A percentile compares a stretch with the other conserved stretches of the same genome.
Conservation (phyloP, 129 eudicot genomes). For the Mikania micrantha region DNA sequence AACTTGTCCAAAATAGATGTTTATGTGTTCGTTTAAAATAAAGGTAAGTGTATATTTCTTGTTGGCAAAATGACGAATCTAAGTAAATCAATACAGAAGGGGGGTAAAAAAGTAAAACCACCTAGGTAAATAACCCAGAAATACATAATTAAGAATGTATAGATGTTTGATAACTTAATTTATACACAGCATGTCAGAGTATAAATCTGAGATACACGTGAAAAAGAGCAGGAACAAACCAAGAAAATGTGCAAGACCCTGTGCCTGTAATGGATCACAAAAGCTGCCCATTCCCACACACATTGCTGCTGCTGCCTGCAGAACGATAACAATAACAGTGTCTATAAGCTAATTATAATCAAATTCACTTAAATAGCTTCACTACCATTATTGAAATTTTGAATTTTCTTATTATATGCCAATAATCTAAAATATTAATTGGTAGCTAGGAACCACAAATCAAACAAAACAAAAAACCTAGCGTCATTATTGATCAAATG, state of each 20-base stretch:
- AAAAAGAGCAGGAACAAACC: conserved; percentile 33
- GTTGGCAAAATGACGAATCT: background rate
- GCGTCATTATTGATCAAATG: background rate
- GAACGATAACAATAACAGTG: background rate
- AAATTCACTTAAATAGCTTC: background rate
- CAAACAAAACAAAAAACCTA: background rate
- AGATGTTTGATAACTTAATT: background rate
- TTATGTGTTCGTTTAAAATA: background rate
- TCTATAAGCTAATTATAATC: background rate
- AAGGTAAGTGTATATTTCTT: background rate
- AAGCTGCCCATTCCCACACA: conserved; percentile 95
- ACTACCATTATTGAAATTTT: background rate
- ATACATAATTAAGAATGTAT: background rate
- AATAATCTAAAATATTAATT: background rate
- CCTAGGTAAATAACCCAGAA: background rate
- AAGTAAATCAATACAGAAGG: background rate
- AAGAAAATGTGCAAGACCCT: conserved; percentile 97
- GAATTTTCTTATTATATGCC: background rate
- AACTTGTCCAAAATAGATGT: conserved; percentile 1
- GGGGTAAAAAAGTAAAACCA: conserved; percentile 1
- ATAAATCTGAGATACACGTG: background rate
- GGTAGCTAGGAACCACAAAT: background rate
- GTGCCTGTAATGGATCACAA: conserved; percentile 88
- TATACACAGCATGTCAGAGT: background rate
- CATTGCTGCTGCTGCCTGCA: conserved; percentile 97